Evolutionary conservation across 1,284 basidiomycete genomes (phyloP).

Genomic region (Xerocomus nothofagi): DNA sequence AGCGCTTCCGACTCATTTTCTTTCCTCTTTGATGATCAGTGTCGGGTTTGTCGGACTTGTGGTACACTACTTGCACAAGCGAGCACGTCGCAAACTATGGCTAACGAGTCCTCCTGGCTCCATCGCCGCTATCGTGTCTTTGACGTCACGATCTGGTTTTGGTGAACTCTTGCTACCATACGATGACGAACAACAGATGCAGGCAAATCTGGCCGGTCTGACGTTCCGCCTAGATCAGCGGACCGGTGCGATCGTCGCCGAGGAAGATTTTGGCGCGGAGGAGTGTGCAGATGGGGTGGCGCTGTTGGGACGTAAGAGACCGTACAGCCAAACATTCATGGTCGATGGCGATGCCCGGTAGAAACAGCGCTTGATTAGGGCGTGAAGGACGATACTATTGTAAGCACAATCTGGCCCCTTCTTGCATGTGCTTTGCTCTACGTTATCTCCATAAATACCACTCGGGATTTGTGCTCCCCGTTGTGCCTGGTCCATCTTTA

Average conservation of each 20-base stretch:
- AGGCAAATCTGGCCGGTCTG: slow-evolving; percentile 50
- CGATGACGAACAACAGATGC: slow-evolving; percentile 46
- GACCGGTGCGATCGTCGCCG: slow-evolving; percentile 63
- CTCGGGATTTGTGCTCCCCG: background rate
- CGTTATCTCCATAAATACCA: background rate
- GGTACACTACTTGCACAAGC: slow-evolving; percentile 48
- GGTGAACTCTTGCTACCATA: slow-evolving; percentile 61
- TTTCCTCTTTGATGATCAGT: slow-evolving; percentile 47
- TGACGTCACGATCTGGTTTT: slow-evolving; percentile 62
- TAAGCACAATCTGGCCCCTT: background rate
- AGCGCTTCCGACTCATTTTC: slow-evolving; percentile 47
- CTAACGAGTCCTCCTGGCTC: slow-evolving; percentile 59
- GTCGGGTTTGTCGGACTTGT: slow-evolving; percentile 46
- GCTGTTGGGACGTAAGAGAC: slow-evolving; percentile 15
- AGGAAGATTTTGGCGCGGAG: slow-evolving; percentile 19
- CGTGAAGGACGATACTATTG: background rate
- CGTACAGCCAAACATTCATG: slow-evolving; percentile 2
- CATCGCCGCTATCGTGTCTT: slow-evolving; percentile 53
- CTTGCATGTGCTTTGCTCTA: background rate
- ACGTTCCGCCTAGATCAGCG: slow-evolving; percentile 56
- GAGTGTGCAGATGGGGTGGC: slow-evolving; percentile 17
- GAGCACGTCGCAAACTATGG: slow-evolving; percentile 49
- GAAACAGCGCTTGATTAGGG: background rate
- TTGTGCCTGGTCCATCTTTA: background rate
- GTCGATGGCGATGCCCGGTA: slow-evolving; percentile 10